These are phyloP conservation scores for Prunus dulcis DNA, from an alignment of 306 rosid species.

Conservation along the genomic window DNA sequence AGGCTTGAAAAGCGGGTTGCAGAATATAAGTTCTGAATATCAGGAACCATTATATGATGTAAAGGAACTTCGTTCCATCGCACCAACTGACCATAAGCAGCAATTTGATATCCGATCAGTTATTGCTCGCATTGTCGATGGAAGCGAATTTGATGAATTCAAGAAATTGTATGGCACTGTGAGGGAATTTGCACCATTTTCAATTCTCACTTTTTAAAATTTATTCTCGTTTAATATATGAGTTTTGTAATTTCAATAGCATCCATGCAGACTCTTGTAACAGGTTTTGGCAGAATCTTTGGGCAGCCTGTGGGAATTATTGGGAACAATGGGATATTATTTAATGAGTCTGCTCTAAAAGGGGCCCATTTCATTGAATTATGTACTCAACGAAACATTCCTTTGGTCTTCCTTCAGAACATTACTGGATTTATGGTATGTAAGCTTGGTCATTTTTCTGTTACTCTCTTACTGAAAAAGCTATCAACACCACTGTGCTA, in stretches of 20 bases:
- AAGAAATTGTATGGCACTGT: constrained; percentile 97
- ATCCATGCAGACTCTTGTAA: constrained; percentile 84
- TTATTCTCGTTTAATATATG: background rate
- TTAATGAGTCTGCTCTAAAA: constrained; percentile 90
- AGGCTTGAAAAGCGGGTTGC: constrained; percentile 36
- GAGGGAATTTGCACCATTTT: constrained; percentile 47
- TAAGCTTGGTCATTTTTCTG: constrained; percentile 20
- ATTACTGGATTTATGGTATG: constrained; percentile 96
- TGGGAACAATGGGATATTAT: constrained; percentile 90
- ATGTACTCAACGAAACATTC: constrained; percentile 81
- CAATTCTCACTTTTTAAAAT: constrained; percentile 17
- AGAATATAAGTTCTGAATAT: constrained; percentile 39
- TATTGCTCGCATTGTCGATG: constrained; percentile 85
- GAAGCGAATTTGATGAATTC: constrained; percentile 98
- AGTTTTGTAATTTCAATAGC: constrained; percentile 10
- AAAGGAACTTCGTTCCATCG: constrained; percentile 83
- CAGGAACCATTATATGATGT: constrained; percentile 69
- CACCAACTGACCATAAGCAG: constrained; percentile 86
- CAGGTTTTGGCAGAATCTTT: constrained; percentile 83
- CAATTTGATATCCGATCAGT: constrained; percentile 85
- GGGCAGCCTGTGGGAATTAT: constrained; percentile 97
- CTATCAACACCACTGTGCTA: background rate
- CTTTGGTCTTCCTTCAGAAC: constrained; percentile 94
- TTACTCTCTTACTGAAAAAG: background rate
- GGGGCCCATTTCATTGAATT: constrained; percentile 96